A percentile compares a stretch with the other conserved stretches of the same genome.
Evolutionary conservation across 805 yeast species (phyloP).

Genomic region (Starmerella scarabaei): DNA sequence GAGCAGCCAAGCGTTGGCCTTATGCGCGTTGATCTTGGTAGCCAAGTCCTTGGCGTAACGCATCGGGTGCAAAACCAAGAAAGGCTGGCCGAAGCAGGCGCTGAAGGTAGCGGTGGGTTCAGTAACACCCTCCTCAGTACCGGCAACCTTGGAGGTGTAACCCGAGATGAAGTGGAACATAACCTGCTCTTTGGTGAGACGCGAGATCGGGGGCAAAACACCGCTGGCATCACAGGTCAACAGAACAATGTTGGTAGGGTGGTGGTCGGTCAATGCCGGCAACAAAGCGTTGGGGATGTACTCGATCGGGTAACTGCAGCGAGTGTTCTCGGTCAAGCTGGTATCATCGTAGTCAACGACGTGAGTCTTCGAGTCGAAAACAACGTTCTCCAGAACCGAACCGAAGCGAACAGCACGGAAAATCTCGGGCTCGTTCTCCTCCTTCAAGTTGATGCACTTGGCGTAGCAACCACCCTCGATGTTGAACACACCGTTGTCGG

Average conservation of each 20-base stretch:
- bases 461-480: constrained; percentile 99
- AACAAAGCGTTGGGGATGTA: constrained; percentile 91
- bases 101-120: constrained; percentile 97
- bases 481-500: constrained; percentile 95
- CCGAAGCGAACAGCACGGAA: constrained; percentile 91
- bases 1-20: constrained; percentile 88
- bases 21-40: constrained; percentile 78
- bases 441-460: constrained; percentile 78
- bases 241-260: constrained; percentile 83
- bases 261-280: constrained; percentile 81
- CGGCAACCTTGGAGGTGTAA: constrained; percentile 98
- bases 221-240: constrained; percentile 97
- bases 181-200: constrained; percentile 85
- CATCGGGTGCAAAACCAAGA: constrained; percentile 96
- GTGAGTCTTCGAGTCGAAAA: constrained; percentile 65
- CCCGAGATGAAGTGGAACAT: constrained; percentile 99
- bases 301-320: constrained; percentile 97
- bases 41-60: constrained; percentile 92
- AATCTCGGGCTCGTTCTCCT: constrained; percentile 95
- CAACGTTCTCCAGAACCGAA: constrained; percentile 85
- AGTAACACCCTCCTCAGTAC: constrained; percentile 96
- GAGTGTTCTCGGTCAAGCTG: constrained; percentile 86
- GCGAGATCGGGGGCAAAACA: constrained; percentile 93
- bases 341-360: constrained; percentile 75
- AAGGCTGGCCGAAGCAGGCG: constrained; percentile 98